Percentiles rank a stretch among this genome's conserved stretches.
Evolutionary conservation across 345 rosid species (phyloP).

Genomic region (Rhizophora mangle): DNA sequence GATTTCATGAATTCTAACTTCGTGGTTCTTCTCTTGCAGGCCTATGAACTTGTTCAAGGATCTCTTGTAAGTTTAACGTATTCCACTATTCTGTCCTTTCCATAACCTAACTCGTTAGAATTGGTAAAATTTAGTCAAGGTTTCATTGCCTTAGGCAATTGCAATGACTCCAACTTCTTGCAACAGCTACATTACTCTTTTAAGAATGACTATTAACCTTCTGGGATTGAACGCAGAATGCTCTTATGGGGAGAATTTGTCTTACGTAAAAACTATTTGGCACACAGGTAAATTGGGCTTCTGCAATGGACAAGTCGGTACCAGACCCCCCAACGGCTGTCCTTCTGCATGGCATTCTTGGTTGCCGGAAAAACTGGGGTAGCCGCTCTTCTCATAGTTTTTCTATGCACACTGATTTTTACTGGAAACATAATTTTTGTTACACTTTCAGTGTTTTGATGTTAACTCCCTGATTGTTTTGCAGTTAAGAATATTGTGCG

Average conservation of each 20-base stretch:
- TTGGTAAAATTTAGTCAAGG: background rate
- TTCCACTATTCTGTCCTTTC: background rate
- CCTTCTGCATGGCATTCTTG: constrained; percentile 88
- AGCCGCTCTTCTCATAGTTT: constrained; percentile 15
- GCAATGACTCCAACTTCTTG: background rate
- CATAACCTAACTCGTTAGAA: background rate
- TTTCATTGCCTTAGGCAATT: background rate
- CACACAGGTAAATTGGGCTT: constrained; percentile 79
- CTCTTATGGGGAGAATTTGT: background rate
- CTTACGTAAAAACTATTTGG: constrained; percentile 7
- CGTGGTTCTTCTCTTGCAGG: constrained; percentile 51
- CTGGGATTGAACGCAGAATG: background rate
- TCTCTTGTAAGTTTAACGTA: constrained; percentile 55
- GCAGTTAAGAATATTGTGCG: background rate
- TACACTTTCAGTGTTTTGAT: background rate
- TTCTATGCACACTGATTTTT: background rate
- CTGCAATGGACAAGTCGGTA: constrained; percentile 55
- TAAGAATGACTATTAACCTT: background rate
- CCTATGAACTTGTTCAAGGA: constrained; percentile 90
- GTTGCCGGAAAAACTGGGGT: constrained; percentile 95
- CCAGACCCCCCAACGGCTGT: constrained; percentile 92
- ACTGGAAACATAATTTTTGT: background rate
- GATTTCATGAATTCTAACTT: background rate
- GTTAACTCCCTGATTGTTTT: background rate
- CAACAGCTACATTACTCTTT: background rate